Conservation (phyloP, 2,329 filamentous ascomycete species). For the Cadophora gregata region DNA sequence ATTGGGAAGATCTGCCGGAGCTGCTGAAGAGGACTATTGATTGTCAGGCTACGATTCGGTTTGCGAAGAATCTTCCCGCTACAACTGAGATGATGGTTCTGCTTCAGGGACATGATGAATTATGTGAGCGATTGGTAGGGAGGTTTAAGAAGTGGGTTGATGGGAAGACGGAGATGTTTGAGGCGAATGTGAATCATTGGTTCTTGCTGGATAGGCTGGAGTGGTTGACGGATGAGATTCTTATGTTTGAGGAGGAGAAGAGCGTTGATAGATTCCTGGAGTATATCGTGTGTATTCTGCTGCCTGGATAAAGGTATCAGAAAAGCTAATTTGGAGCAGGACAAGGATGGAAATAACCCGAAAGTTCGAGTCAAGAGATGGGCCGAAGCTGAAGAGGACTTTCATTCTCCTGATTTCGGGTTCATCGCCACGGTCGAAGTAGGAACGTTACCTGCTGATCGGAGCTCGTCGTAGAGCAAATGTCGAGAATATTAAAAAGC, state of each 20-base stretch:
- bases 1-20: conserved; percentile 8
- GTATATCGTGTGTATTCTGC: conserved; percentile 7
- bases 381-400: neutral
- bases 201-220: conserved; percentile 11
- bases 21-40: neutral
- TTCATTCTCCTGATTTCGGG: neutral
- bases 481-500: neutral
- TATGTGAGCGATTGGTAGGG: neutral
- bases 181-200: conserved; percentile 14
- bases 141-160: conserved; percentile 11
- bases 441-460: neutral
- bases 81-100: neutral
- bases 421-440: neutral
- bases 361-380: conserved; percentile 9
- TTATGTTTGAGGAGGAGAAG: conserved; percentile 6
- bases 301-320: neutral
- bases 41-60: conserved; percentile 7
- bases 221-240: conserved; percentile 16
- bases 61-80: neutral
- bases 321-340: neutral
- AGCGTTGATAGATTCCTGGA: neutral
- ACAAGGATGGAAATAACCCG: conserved; percentile 11
- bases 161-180: conserved; percentile 9
- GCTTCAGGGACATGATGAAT: neutral
- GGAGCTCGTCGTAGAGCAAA: neutral